Percentiles rank a stretch among this genome's conserved stretches.
Evolutionary conservation across 2,329 filamentous ascomycete species (phyloP).

Genomic region (Scedosporium dehoogii): DNA sequence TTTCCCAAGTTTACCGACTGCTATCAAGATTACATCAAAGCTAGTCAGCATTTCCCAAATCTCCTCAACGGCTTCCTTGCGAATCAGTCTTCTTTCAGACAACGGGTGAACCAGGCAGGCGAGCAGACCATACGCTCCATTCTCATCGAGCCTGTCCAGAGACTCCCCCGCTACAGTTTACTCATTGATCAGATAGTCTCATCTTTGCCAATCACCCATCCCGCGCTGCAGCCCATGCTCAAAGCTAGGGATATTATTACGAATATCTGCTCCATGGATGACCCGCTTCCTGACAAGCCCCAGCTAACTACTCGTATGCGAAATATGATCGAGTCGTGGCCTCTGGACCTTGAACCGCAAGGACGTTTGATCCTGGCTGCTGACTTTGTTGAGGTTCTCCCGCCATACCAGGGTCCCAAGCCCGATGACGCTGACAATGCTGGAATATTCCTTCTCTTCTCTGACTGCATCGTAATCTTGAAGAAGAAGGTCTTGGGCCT

Average conservation of each 20-base stretch:
- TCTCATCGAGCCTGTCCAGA: conserved; percentile 91
- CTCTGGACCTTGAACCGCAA: conserved; percentile 56
- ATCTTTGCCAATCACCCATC: conserved; percentile 75
- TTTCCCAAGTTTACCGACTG: conserved; percentile 86
- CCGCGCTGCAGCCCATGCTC: conserved; percentile 71
- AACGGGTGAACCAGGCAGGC: conserved; percentile 69
- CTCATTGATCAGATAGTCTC: conserved; percentile 93
- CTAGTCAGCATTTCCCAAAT: conserved; percentile 78
- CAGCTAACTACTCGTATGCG: conserved; percentile 65
- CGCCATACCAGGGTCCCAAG: conserved; percentile 52
- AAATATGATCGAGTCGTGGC: conserved; percentile 71
- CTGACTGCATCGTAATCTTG: conserved; percentile 69
- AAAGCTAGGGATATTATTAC: conserved; percentile 89
- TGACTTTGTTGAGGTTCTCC: conserved; percentile 66
- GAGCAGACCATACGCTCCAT: conserved; percentile 86
- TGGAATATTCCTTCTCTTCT: conserved; percentile 75
- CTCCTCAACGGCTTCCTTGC: conserved; percentile 72
- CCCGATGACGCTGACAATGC: conserved; percentile 35
- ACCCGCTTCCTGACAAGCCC: conserved; percentile 56
- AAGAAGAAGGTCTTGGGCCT: conserved; percentile 56
- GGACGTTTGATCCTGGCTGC: conserved; percentile 73
- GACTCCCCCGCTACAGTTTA: conserved; percentile 86
- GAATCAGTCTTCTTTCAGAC: conserved; percentile 72
- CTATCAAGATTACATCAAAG: conserved; percentile 87
- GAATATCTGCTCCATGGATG: conserved; percentile 92